These are phyloP conservation scores for Parietichytrium sp. DNA, from an alignment of 108 stramenopile genomes.

Conservation along the genomic window DNA sequence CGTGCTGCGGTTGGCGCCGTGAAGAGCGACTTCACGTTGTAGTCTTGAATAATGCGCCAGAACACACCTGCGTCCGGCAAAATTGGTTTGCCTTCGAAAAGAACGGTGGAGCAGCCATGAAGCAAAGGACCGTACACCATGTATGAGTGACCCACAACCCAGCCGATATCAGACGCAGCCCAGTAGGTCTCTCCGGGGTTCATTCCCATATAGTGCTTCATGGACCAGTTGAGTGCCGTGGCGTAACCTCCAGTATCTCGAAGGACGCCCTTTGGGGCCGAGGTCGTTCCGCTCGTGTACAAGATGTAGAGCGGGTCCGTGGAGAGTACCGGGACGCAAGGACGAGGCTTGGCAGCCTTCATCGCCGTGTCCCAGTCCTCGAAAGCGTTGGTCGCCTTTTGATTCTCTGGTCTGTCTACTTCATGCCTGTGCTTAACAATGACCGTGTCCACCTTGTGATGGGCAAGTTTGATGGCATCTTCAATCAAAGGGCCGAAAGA, in stretches of 20 bases:
- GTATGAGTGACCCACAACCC: slow-evolving; percentile 75
- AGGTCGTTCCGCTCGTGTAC: slow-evolving; percentile 74
- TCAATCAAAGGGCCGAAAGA: slow-evolving; percentile 69
- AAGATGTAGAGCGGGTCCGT: slow-evolving; percentile 69
- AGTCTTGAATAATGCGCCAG: slow-evolving; percentile 69
- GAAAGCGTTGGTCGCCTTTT: background rate
- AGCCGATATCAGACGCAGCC: slow-evolving; percentile 70
- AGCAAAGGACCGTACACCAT: slow-evolving; percentile 72
- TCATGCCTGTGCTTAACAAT: slow-evolving; percentile 40
- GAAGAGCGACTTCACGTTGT: slow-evolving; percentile 69
- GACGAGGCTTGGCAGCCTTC: slow-evolving; percentile 50
- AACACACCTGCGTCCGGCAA: slow-evolving; percentile 74
- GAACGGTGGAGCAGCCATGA: slow-evolving; percentile 66
- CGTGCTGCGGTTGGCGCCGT: slow-evolving; percentile 76
- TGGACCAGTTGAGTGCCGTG: slow-evolving; percentile 65
- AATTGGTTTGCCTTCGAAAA: slow-evolving; percentile 79
- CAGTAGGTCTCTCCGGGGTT: slow-evolving; percentile 70
- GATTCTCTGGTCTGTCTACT: background rate
- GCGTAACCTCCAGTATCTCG: slow-evolving; percentile 70
- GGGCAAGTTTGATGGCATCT: slow-evolving; percentile 61
- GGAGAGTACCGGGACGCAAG: slow-evolving; percentile 53
- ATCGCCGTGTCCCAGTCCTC: slow-evolving; percentile 48
- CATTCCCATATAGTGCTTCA: slow-evolving; percentile 63
- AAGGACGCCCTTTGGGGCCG: slow-evolving; percentile 73
- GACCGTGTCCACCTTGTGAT: slow-evolving; percentile 51